Conservation (phyloP, 2,329 filamentous ascomycete species). For the Elsinoe arachidis region DNA sequence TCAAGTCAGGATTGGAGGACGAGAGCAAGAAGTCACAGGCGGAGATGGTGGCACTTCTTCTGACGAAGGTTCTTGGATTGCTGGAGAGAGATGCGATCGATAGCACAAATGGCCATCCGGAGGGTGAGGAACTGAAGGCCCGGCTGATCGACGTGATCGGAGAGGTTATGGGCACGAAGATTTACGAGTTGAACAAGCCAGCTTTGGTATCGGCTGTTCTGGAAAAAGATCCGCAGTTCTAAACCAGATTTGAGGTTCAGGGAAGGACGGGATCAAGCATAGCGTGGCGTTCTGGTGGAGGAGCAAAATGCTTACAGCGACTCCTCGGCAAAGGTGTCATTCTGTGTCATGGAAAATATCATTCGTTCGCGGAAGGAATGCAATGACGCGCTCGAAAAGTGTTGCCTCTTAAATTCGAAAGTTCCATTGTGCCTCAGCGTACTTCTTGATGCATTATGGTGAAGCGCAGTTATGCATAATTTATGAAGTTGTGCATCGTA, state of each 20-base stretch:
- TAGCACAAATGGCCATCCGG: constrained; percentile 32
- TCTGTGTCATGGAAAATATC: no score
- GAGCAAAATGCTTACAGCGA: not conserved
- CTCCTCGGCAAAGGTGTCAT: no score
- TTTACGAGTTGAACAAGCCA: constrained; percentile 26
- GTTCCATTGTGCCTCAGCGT: no score
- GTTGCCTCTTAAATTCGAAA: no score
- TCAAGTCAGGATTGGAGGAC: constrained; percentile 49
- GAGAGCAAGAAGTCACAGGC: constrained; percentile 50
- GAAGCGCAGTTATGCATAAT: not conserved
- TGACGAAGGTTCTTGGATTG: constrained; percentile 48
- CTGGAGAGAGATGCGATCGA: constrained; percentile 40
- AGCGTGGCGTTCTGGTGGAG: constrained; percentile 10
- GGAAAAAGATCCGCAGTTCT: constrained; percentile 27
- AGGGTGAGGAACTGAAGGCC: constrained; percentile 33
- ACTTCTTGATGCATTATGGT: not conserved
- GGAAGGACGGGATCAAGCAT: not conserved
- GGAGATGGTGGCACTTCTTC: constrained; percentile 49
- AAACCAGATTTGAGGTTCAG: not conserved
- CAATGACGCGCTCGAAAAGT: no score
- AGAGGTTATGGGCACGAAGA: constrained; percentile 18
- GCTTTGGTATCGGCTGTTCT: constrained; percentile 31
- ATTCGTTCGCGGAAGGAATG: no score
- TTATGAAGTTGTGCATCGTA: not conserved
- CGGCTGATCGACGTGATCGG: constrained; percentile 34